Evolutionary conservation across 306 rosid genomes (phyloP).

Genomic region (Lithocarpus polystachyus): DNA sequence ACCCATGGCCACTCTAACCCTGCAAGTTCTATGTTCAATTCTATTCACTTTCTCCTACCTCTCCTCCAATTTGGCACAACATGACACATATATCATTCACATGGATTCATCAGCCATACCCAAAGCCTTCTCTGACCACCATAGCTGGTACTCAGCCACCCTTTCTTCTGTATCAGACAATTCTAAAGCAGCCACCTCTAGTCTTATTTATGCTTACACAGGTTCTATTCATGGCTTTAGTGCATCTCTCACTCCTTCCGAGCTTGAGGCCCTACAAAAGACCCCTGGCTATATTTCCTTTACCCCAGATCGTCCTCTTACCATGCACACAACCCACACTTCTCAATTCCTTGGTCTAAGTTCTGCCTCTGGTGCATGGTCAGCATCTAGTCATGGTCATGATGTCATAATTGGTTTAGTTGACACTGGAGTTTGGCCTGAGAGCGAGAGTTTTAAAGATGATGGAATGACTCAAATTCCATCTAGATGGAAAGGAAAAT

Average conservation of each 20-base stretch:
- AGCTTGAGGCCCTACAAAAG: conserved; percentile 43
- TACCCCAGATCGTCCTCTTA: conserved; percentile 27
- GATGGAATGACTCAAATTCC: conserved; percentile 48
- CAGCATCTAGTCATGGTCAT: conserved; percentile 38
- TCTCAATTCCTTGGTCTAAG: conserved; percentile 62
- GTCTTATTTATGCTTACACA: conserved; percentile 50
- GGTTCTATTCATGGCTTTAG: conserved; percentile 67
- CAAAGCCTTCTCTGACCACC: conserved; percentile 48
- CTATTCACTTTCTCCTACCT: conserved; percentile 11
- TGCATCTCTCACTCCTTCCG: conserved; percentile 51
- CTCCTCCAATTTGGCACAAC: conserved; percentile 21
- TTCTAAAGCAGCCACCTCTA: conserved; percentile 24
- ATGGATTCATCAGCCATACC: conserved; percentile 81
- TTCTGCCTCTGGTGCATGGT: conserved; percentile 49
- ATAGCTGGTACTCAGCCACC: conserved; percentile 57
- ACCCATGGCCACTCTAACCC: conserved; percentile 17
- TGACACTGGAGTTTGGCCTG: conserved; percentile 83
- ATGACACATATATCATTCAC: conserved; percentile 55
- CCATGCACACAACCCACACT: conserved; percentile 62
- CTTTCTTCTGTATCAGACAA: conserved; percentile 28
- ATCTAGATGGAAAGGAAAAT: conserved; percentile 66
- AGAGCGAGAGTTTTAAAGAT: conserved; percentile 61
- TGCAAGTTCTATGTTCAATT: background rate
- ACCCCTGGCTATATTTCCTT: conserved; percentile 53
- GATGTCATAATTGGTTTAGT: conserved; percentile 65